A percentile compares a stretch with the other conserved stretches of the same genome.
Evolutionary conservation across 1,139 yeast species (phyloP).

Genomic region (Zygotorulaspora mrakii): DNA sequence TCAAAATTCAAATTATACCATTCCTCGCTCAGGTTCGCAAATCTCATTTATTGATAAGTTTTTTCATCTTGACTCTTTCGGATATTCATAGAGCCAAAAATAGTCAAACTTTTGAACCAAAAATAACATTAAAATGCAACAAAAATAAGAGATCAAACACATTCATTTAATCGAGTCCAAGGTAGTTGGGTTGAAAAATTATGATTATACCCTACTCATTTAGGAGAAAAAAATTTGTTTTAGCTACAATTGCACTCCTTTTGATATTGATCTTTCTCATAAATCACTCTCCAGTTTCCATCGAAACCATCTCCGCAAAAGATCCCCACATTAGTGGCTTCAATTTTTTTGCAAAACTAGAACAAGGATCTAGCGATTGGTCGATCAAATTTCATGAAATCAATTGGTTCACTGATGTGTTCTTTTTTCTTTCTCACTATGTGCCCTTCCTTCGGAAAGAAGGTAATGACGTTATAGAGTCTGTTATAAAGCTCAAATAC

Average conservation of each 20-base stretch:
- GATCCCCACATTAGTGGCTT: background rate
- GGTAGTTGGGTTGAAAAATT: background rate
- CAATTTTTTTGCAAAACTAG: background rate
- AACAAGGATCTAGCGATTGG: background rate
- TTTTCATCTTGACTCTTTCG: no score
- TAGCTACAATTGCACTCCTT: background rate
- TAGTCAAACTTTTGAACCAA: no score
- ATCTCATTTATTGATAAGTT: no score
- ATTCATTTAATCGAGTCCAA: no score
- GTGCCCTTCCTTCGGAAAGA: constrained; percentile 1
- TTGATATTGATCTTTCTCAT: background rate
- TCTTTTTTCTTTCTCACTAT: no score
- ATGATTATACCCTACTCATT: constrained; percentile 1
- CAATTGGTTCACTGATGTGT: background rate
- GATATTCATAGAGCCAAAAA: no score
- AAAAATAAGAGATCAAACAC: background rate
- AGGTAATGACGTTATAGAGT: constrained; percentile 10
- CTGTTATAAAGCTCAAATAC: constrained; percentile 1
- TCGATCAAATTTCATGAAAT: background rate
- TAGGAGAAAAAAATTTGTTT: background rate
- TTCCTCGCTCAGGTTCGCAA: no score
- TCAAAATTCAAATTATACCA: no score
- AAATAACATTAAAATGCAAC: no score
- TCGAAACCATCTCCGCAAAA: background rate
- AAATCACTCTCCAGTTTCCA: background rate